phyloP scores from a whole-genome alignment of 306 rosid species.

The Mucuna pruriens region DNA sequence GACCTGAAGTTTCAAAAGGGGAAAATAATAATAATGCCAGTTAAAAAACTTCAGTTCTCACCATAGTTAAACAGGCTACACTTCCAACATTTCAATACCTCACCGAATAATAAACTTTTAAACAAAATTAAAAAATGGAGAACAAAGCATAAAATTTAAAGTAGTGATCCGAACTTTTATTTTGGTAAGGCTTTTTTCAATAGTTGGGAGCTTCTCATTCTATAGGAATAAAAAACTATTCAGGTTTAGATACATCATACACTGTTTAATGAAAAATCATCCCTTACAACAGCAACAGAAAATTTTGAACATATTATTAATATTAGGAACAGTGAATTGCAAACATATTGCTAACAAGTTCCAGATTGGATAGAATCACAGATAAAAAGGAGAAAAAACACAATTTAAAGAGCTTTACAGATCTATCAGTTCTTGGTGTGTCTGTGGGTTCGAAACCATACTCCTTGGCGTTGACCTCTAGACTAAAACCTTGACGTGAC shows the following conservation, averaged over 20 bases:
- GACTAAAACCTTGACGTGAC: conserved; percentile 76
- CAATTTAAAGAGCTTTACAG: conserved; percentile 54
- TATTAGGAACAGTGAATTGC: conserved; percentile 13
- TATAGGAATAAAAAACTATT: neutral
- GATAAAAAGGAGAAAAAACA: neutral
- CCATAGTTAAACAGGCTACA: neutral
- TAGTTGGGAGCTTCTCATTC: neutral
- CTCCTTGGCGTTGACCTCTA: conserved; percentile 86
- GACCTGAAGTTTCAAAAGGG: conserved; percentile 53
- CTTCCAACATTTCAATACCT: neutral
- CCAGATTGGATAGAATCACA: conserved; percentile 26
- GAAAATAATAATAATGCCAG: conserved; percentile 3
- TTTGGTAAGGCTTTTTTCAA: neutral
- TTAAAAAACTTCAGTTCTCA: conserved; percentile 15
- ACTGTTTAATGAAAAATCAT: neutral
- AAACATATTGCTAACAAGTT: conserved; percentile 14
- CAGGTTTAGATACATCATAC: neutral
- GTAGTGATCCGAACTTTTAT: neutral
- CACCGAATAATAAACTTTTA: neutral
- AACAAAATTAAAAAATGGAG: neutral
- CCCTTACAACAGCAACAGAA: neutral
- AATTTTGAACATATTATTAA: neutral
- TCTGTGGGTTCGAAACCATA: conserved; percentile 88
- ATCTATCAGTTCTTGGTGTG: conserved; percentile 98
- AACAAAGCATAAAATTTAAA: neutral